Evolutionary conservation across 2,329 filamentous ascomycete species (phyloP), one percentile per base, ranked within the genome.

Genomic region (Exophiala sp.): DNA sequence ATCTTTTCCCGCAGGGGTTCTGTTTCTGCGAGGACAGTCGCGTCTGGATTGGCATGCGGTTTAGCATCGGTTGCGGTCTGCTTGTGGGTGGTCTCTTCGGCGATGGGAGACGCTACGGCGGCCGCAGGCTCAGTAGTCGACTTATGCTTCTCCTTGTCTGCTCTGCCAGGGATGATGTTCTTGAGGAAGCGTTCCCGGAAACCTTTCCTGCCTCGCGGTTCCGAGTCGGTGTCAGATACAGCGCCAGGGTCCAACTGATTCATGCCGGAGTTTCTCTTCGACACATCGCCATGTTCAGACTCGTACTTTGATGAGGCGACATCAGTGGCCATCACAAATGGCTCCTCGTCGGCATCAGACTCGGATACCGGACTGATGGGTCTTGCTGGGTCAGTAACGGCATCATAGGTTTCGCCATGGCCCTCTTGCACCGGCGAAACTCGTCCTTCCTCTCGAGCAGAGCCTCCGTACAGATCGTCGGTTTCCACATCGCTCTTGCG

Each of bases 341-440:
- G 57, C 20, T 62, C 57, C 45, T 60, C 47, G 40, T 50, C 56
- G 14, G 50, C 40, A 8, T 47, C 41, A 12, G 56, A 54, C 6
- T 48, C 52, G 5, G 61, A 62, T 40, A 62, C n/a, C n/a, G 62
- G 61, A 48, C 60, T 64, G 50, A 64, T 59, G 14, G 59, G 61
- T 45, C 51, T 36, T 20, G 52, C 33, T 45, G 47, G 54, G 7
- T 44, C 24, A 16, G 21, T 43, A n/a, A 46, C 54, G 20, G 38
- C 39, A 16, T 43, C 43, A 12, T 42, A 16, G 47, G 39, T 14
- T 18, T 46, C 11, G 40, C 4, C 20, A 24, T 47, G 36, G n/a
- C 59, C 55, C 10, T 55, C 48, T 2, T 52, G 43, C 9, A 54
- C 16, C 8, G 57, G 57, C 7, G 60, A 59, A 16, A 57, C 49